Conservation (phyloP, 176 grass and related monocot genomes). For the Oryza longistaminata region DNA sequence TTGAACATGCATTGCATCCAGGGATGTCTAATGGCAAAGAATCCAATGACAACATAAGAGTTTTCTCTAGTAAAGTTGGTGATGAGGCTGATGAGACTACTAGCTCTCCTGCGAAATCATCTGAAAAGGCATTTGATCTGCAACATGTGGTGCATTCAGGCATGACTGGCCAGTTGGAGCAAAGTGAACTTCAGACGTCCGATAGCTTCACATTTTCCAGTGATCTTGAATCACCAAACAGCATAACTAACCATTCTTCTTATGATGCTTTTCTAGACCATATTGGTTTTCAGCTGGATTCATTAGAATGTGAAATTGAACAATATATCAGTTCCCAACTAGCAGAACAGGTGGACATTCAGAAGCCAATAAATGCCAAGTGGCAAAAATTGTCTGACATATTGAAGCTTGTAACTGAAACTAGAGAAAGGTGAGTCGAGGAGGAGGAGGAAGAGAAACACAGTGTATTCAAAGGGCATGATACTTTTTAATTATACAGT, state of each 20-base stretch:
- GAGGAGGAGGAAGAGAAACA: neutral
- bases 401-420: constrained; percentile 64
- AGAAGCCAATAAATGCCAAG: constrained; percentile 34
- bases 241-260: constrained; percentile 17
- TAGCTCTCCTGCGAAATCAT: neutral
- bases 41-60: constrained; percentile 40
- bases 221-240: constrained; percentile 12
- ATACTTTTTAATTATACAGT: neutral
- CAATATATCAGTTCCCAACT: constrained; percentile 52
- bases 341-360: constrained; percentile 34
- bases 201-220: constrained; percentile 26
- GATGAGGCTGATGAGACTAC: neutral
- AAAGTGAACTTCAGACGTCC: constrained; percentile 22
- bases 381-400: constrained; percentile 57
- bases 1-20: constrained; percentile 55
- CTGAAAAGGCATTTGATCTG: constrained; percentile 12
- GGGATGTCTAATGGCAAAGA: constrained; percentile 18
- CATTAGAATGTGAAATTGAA: constrained; percentile 67
- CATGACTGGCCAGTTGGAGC: neutral
- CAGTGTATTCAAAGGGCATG: neutral
- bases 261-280: constrained; percentile 60
- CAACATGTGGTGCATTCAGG: constrained; percentile 7
- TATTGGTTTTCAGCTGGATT: constrained; percentile 60
- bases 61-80: constrained; percentile 45
- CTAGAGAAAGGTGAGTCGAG: constrained; percentile 73